Evolutionary conservation across 164 flowering plant species (phyloP).

Genomic region (Euptelea pleiosperma): DNA sequence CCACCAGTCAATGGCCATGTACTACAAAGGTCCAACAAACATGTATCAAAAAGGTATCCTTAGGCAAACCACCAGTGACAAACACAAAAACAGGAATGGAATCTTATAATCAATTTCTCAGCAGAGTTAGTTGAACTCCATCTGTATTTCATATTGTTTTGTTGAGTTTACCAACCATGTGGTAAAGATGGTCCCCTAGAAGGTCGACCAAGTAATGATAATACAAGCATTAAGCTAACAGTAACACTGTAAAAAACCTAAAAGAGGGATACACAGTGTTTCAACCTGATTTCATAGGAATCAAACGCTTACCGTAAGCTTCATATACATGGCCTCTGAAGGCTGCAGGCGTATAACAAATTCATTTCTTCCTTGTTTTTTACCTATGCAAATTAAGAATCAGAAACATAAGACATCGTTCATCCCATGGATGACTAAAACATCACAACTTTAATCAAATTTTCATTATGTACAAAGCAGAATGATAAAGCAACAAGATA

Average conservation of each 20-base stretch:
- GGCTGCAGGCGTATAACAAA: conserved; percentile 94
- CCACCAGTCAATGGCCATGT: no score
- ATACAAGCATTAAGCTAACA: background rate
- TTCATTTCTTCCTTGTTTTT: conserved; percentile 94
- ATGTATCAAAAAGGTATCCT: no score
- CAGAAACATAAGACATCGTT: conserved; percentile 1
- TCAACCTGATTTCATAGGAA: background rate
- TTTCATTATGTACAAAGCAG: background rate
- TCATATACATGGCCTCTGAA: conserved; percentile 96
- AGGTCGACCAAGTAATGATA: background rate
- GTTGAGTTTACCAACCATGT: background rate
- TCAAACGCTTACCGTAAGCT: conserved; percentile 61
- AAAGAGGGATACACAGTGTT: background rate
- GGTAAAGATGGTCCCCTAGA: background rate
- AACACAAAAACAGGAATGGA: no score
- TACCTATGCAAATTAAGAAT: conserved; percentile 34
- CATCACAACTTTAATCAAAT: background rate
- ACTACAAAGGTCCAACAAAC: no score
- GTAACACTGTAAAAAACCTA: background rate
- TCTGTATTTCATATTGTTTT: background rate
- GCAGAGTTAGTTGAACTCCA: no score
- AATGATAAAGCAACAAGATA: background rate
- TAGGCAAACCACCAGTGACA: no score
- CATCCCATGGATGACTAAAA: background rate
- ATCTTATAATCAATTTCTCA: no score